These are phyloP conservation scores for Tetrahymena elliotti DNA, from an alignment of 73 alveolate genomes.

Conservation along the genomic window DNA sequence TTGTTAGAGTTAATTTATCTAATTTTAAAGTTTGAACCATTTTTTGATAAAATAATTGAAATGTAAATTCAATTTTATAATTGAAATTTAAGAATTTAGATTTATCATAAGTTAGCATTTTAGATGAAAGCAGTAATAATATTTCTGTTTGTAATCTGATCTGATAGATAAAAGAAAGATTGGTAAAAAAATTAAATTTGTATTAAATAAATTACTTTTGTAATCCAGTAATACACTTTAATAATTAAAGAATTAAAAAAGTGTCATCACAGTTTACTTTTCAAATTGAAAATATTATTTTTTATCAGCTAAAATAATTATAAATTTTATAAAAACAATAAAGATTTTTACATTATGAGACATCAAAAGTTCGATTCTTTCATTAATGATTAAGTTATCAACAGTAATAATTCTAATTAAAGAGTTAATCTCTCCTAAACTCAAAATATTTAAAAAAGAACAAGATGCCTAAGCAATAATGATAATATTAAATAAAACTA, in stretches of 20 bases:
- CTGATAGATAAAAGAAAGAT: background rate
- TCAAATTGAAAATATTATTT: background rate
- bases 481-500: background rate
- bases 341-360: background rate
- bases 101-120: background rate
- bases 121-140: background rate
- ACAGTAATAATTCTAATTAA: background rate
- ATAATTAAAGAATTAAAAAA: no score
- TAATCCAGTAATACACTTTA: background rate
- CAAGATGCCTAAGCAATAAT: background rate
- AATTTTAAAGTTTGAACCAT: no score
- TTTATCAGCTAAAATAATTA: background rate
- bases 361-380: background rate
- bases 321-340: background rate
- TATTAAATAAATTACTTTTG: background rate
- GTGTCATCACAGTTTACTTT: background rate
- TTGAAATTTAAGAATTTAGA: no score
- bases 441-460: background rate
- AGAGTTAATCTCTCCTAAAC: background rate
- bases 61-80: no score
- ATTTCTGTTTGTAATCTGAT: background rate
- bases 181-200: background rate
- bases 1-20: no score
- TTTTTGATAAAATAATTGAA: no score
- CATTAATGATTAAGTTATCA: background rate